Percentiles rank a stretch among this genome's conserved stretches.
Evolutionary conservation across 495 filamentous ascomycete genomes (phyloP).

Genomic region (Talaromyces stipitatus): DNA sequence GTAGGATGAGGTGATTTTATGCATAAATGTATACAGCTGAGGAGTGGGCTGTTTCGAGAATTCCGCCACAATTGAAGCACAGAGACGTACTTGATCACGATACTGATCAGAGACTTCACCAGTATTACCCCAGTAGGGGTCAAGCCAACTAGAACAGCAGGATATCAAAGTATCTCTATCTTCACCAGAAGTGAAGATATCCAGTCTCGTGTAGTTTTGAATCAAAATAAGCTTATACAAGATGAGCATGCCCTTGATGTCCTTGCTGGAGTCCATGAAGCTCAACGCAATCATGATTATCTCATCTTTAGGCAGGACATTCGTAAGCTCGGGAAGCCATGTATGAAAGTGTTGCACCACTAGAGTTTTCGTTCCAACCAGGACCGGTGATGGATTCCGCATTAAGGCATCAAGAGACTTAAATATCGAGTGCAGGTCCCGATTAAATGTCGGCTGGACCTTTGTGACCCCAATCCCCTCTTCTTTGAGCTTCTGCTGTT

Average conservation of each 20-base stretch:
- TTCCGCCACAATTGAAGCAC: constrained; percentile 81
- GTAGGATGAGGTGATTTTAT: constrained; percentile 86
- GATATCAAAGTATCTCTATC: constrained; percentile 64
- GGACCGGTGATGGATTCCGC: constrained; percentile 71
- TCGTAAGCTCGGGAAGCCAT: constrained; percentile 83
- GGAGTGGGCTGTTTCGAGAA: constrained; percentile 73
- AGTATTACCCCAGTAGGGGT: constrained; percentile 83
- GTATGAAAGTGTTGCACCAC: constrained; percentile 95
- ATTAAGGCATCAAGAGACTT: constrained; percentile 83
- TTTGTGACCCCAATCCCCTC: constrained; percentile 82
- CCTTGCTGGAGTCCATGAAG: constrained; percentile 85
- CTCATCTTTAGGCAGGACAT: constrained; percentile 70
- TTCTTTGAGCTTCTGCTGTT: constrained; percentile 82
- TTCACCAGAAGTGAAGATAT: constrained; percentile 69
- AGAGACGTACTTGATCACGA: constrained; percentile 86
- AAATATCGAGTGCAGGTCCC: constrained; percentile 81
- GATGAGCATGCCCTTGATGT: constrained; percentile 87
- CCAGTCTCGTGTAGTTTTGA: constrained; percentile 74
- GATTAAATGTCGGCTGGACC: constrained; percentile 66
- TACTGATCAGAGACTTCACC: constrained; percentile 73
- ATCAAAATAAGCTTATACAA: constrained; percentile 90
- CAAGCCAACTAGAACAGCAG: constrained; percentile 85
- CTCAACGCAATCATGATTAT: constrained; percentile 86
- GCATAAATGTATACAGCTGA: constrained; percentile 77
- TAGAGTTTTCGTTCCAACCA: constrained; percentile 90